Conservation (phyloP, 768 basidiomycete genomes). For the Russula dissimulans region DNA sequence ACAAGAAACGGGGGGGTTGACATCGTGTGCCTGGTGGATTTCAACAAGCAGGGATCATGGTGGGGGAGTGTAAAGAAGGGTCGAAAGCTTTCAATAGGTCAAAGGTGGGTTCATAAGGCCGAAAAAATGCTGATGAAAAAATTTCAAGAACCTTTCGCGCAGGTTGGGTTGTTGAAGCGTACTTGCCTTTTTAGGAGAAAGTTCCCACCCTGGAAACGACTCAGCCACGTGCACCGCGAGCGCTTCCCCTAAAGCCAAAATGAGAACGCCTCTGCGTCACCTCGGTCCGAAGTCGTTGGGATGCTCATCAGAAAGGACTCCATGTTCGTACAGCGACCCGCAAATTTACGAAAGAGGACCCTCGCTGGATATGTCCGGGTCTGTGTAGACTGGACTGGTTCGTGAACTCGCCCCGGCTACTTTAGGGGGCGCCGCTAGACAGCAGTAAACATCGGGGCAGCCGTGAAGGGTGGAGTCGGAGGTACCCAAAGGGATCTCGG, state of each 20-base stretch:
- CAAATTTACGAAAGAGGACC: neutral
- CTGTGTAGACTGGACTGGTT: slow-evolving; percentile 6
- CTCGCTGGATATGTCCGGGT: neutral
- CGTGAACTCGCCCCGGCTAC: neutral
- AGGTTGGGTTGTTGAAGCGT: neutral
- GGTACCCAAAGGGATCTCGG: neutral
- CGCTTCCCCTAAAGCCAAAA: neutral
- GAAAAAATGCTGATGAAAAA: slow-evolving; percentile 20
- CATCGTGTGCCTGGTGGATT: neutral
- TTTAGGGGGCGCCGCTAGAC: neutral
- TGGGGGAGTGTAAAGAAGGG: slow-evolving; percentile 7
- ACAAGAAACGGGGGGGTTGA: neutral
- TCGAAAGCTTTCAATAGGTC: neutral
- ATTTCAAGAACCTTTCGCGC: slow-evolving; percentile 20
- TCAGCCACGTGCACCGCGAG: neutral
- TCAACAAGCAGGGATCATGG: neutral
- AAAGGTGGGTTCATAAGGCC: slow-evolving; percentile 15
- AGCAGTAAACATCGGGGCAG: neutral
- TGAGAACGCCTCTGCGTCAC: neutral
- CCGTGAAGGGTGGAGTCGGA: neutral
- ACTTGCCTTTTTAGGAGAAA: slow-evolving; percentile 6
- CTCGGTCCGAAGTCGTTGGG: too few species aligned
- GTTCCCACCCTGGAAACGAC: slow-evolving; percentile 8
- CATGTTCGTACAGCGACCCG: too few species aligned
- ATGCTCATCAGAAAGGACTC: neutral